Evolutionary conservation across 2,329 filamentous ascomycete genomes (phyloP).

Genomic region (Tolypocladium inflatum): DNA sequence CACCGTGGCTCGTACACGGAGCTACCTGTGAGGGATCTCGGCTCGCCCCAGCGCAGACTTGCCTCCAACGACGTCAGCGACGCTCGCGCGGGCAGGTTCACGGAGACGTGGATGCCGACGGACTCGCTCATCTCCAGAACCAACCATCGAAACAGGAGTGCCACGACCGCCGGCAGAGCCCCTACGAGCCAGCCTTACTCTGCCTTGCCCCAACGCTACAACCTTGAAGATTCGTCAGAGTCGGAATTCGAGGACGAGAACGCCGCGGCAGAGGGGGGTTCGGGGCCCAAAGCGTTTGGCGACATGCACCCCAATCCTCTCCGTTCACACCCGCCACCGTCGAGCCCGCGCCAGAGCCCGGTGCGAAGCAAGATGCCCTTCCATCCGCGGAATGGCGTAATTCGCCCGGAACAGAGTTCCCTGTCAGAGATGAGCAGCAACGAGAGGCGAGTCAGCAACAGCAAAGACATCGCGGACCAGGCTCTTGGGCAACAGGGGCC

Average conservation of each 20-base stretch:
- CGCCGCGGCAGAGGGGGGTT: slow-evolving; percentile 9
- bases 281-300: slow-evolving; percentile 9
- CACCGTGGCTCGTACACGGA: slow-evolving; percentile 39
- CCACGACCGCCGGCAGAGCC: slow-evolving; percentile 11
- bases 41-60: slow-evolving; percentile 14
- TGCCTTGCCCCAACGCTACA: slow-evolving; percentile 34
- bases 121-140: slow-evolving; percentile 46
- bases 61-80: slow-evolving; percentile 15
- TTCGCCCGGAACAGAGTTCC: slow-evolving; percentile 10
- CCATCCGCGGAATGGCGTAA: background rate
- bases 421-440: slow-evolving; percentile 38
- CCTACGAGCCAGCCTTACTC: slow-evolving; percentile 35
- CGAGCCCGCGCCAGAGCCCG: background rate
- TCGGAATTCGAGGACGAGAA: slow-evolving; percentile 30
- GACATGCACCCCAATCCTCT: slow-evolving; percentile 42
- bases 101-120: slow-evolving; percentile 44
- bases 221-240: slow-evolving; percentile 29
- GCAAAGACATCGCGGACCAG: slow-evolving; percentile 28
- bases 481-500: background rate
- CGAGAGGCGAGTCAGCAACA: slow-evolving; percentile 30
- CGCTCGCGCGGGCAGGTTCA: slow-evolving; percentile 35
- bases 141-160: slow-evolving; percentile 34
- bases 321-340: slow-evolving; percentile 34
- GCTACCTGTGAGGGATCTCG: slow-evolving; percentile 34
- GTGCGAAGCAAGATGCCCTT: background rate